phyloP scores from a whole-genome alignment of 345 rosid genomes.

The Viola odorata region DNA sequence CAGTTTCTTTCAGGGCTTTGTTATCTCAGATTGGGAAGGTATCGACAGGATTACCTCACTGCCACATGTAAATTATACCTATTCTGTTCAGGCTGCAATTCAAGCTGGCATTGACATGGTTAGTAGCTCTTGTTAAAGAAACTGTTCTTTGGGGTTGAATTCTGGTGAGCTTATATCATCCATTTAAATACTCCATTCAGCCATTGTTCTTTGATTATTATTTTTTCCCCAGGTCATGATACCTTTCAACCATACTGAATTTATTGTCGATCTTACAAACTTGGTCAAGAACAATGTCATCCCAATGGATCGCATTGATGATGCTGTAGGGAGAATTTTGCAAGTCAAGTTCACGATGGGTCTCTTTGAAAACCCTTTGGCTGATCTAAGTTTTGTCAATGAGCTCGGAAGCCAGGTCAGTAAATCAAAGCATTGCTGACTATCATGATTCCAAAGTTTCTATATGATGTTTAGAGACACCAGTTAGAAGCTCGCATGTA shows the following conservation, averaged over 20 bases:
- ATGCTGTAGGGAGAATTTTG: neutral
- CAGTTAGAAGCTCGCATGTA: too few relatives aligned
- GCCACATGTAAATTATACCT: conserved; percentile 26
- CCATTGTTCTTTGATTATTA: neutral
- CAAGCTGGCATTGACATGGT: neutral
- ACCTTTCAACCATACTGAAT: conserved; percentile 25
- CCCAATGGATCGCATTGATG: conserved; percentile 28
- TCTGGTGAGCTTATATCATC: conserved; percentile 5
- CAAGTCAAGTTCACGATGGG: too few relatives aligned
- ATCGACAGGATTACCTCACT: conserved; percentile 27
- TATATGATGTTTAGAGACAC: neutral
- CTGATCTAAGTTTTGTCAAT: neutral
- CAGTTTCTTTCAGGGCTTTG: conserved; percentile 26
- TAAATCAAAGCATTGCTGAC: neutral
- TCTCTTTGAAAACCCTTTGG: too few relatives aligned
- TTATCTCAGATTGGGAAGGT: conserved; percentile 31
- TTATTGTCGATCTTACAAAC: conserved; percentile 24
- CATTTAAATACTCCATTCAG: neutral
- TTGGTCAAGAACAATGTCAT: conserved; percentile 20
- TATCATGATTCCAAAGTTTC: neutral
- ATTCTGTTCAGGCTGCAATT: conserved; percentile 21
- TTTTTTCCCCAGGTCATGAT: conserved; percentile 23
- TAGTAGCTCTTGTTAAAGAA: neutral
- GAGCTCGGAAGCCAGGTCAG: conserved; percentile 32
- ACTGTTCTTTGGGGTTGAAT: conserved; percentile 9